Evolutionary conservation across 2,329 filamentous ascomycete species (phyloP), one percentile per base, ranked within the genome.

Genomic region (Parafenestella ontariensis): DNA sequence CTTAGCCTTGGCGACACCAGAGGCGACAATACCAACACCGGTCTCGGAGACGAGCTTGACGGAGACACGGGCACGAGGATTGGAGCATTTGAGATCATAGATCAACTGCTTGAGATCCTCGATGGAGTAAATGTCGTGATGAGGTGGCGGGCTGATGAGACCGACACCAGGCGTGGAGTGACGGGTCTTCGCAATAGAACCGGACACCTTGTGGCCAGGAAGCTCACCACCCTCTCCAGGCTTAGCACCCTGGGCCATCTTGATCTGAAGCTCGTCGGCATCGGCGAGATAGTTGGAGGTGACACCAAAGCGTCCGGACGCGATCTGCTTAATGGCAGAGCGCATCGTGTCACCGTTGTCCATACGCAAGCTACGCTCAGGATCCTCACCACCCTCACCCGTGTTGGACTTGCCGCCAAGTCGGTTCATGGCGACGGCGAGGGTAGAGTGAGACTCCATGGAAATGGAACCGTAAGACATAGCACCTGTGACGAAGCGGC

Each of bases 381-480:
- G 89, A 67, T 97, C 93, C 77, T 98, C 94, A 78, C 94, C 94
- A 85, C 94, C 94, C 80, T 98, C 94, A 70, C 94, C 94, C 46
- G 94, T 97, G 82, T 98, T 98, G 36, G 93, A 97, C 80, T 97
- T 98, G 69, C 94, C 94, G 36, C 94, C 94, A 36, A 98, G 85
- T 65, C 94, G 86, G 81, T 98, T 98, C 93, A 98, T 96, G 62
- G 94, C 94, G 51, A 98, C 89, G 63, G 94, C 94, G 44, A 98
- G 82, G 11, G 94, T 97, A 17, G 94, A 96, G 81, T 98, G 94
- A 48, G 94, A 94, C 77, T 98, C 94, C 92, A 97, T 96, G 5
- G 94, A 97, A 70, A 98, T 98, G 36, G 94, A 97, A 43, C 94
- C 94, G 73, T 98, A 98, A 2, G 94, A 98, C 94, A 98, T 98